phyloP scores from a whole-genome alignment of 2,329 filamentous ascomycete genomes.

The Penicillium palitans region DNA sequence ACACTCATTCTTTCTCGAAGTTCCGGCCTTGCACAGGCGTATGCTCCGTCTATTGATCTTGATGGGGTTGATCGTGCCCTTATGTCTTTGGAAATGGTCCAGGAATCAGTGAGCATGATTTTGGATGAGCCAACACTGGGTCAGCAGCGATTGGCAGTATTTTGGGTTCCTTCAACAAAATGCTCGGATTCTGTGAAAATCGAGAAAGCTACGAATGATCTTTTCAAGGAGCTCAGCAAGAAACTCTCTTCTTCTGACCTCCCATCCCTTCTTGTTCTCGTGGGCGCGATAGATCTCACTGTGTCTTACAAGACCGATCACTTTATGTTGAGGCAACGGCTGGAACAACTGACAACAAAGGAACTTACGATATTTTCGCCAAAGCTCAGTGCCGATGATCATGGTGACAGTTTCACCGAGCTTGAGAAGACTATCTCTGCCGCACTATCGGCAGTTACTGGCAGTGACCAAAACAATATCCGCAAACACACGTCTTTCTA shows the following conservation, averaged over 20 bases:
- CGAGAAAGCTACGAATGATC: conserved; percentile 33
- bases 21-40: conserved; percentile 77
- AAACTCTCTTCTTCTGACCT: conserved; percentile 75
- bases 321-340: conserved; percentile 51
- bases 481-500: conserved; percentile 70
- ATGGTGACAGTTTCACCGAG: conserved; percentile 50
- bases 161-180: conserved; percentile 59
- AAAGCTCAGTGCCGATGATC: conserved; percentile 27
- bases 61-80: conserved; percentile 70
- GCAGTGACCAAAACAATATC: conserved; percentile 51
- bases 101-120: conserved; percentile 66
- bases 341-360: conserved; percentile 48
- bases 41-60: conserved; percentile 77
- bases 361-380: conserved; percentile 48
- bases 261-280: conserved; percentile 69
- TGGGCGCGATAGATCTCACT: conserved; percentile 69
- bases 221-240: conserved; percentile 58
- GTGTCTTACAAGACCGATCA: conserved; percentile 73
- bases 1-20: conserved; percentile 72
- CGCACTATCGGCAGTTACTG: conserved; percentile 55
- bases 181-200: conserved; percentile 4
- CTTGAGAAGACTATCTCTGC: conserved; percentile 59
- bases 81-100: conserved; percentile 52
- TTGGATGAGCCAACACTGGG: conserved; percentile 44
- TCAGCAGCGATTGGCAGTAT: conserved; percentile 63